Evolutionary conservation across 192 early-diverging fungal species (phyloP).

Genomic region (Ambispora gerdemannii): DNA sequence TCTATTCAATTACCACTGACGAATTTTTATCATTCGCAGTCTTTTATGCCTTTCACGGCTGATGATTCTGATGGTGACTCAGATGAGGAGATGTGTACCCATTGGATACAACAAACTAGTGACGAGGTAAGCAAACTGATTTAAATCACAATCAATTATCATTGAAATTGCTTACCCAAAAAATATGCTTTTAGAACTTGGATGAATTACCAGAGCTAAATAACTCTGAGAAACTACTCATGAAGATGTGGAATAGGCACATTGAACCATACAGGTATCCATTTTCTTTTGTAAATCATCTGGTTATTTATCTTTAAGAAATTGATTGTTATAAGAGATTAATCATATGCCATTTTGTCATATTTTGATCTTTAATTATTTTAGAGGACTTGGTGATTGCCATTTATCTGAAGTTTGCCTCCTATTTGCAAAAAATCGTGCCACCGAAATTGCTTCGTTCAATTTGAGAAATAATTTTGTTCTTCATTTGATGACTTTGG

Average conservation of each 20-base stretch:
- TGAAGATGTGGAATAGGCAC: slow-evolving; percentile 28
- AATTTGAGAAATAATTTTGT: slow-evolving; percentile 28
- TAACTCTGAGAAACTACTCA: slow-evolving; percentile 25
- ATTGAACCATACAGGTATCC: slow-evolving; percentile 16
- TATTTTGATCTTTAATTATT: neutral
- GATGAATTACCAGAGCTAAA: slow-evolving; percentile 15
- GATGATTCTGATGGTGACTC: slow-evolving; percentile 17
- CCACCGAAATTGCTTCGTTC: neutral
- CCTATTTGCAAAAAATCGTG: slow-evolving; percentile 25
- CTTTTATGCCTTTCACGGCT: slow-evolving; percentile 24
- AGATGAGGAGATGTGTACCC: slow-evolving; percentile 25
- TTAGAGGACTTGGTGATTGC: slow-evolving; percentile 27
- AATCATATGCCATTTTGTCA: neutral
- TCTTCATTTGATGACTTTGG: slow-evolving; percentile 13
- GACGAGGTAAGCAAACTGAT: slow-evolving; percentile 15
- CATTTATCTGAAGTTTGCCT: slow-evolving; percentile 23
- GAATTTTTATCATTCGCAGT: slow-evolving; percentile 27
- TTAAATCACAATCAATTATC: neutral
- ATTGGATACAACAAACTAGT: slow-evolving; percentile 24
- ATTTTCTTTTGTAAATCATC: neutral
- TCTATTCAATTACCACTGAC: neutral
- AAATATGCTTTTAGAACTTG: neutral
- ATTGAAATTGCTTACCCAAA: neutral
- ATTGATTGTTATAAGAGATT: neutral
- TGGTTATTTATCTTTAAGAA: no score